Evolutionary conservation across 345 rosid species (phyloP).

Genomic region (Eutrema japonicum): DNA sequence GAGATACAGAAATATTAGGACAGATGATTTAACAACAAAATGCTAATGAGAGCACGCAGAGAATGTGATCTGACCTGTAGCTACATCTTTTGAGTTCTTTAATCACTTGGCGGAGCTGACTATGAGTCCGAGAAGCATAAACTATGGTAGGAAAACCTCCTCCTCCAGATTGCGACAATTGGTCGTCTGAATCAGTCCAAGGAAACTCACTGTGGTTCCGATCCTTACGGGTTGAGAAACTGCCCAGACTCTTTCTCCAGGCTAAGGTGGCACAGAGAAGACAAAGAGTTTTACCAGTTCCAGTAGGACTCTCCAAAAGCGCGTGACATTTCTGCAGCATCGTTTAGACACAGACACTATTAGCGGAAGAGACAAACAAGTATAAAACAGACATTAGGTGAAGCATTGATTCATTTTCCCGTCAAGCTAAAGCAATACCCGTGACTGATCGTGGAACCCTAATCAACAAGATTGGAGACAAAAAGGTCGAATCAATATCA

Average conservation of each 20-base stretch:
- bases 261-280: constrained; percentile 96
- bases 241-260: constrained; percentile 95
- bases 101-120: constrained; percentile 95
- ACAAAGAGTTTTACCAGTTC: constrained; percentile 94
- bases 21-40: constrained; percentile 8
- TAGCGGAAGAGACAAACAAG: constrained; percentile 1
- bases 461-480: background rate
- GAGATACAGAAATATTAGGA: constrained; percentile 23
- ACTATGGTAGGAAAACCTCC: constrained; percentile 71
- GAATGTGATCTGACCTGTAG: constrained; percentile 65
- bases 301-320: constrained; percentile 97
- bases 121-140: constrained; percentile 91
- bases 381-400: background rate
- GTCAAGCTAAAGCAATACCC: background rate
- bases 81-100: constrained; percentile 83
- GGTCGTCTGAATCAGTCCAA: constrained; percentile 30
- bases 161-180: constrained; percentile 44
- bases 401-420: background rate
- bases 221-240: constrained; percentile 62
- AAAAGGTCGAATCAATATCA: background rate
- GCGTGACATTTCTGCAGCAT: constrained; percentile 77
- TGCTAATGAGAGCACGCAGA: constrained; percentile 1
- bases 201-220: constrained; percentile 35
- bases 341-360: background rate
- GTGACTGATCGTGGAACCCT: constrained; percentile 4